Evolutionary conservation across 164 flowering plant species (phyloP).

Genomic region (Magnolia sinica): DNA sequence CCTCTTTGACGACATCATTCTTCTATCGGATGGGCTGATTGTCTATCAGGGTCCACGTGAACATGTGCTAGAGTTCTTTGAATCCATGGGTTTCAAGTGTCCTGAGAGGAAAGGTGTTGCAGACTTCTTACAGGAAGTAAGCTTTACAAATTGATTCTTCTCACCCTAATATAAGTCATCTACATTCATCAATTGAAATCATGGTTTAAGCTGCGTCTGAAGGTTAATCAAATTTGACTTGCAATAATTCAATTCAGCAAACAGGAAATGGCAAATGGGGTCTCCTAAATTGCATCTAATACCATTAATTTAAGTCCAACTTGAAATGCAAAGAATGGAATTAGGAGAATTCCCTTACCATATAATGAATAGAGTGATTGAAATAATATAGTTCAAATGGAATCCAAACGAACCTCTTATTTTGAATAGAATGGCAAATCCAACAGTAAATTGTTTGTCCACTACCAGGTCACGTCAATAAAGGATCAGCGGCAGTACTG

Average conservation of each 20-base stretch:
- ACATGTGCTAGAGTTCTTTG: constrained; percentile 55
- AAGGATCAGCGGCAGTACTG: constrained; percentile 75
- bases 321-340: too few species aligned
- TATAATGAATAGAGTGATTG: too few species aligned
- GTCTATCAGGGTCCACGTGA: constrained; percentile 76
- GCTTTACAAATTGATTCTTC: background rate
- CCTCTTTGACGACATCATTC: constrained; percentile 72
- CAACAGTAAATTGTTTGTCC: background rate
- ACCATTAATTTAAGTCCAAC: too few species aligned
- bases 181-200: too few species aligned
- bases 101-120: constrained; percentile 38
- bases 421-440: background rate
- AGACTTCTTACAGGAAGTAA: constrained; percentile 39
- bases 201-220: too few species aligned
- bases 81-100: constrained; percentile 38
- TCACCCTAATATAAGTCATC: too few species aligned
- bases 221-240: too few species aligned
- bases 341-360: too few species aligned
- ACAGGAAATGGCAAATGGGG: too few species aligned
- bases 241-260: too few species aligned
- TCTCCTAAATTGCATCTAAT: too few species aligned
- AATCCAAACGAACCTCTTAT: background rate
- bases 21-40: constrained; percentile 62
- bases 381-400: too few species aligned
- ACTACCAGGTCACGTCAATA: constrained; percentile 55